A percentile compares a stretch with the other conserved stretches of the same genome.
Evolutionary conservation across 2,329 filamentous ascomycete genomes (phyloP).

Genomic region (Hypoxylon sp.): DNA sequence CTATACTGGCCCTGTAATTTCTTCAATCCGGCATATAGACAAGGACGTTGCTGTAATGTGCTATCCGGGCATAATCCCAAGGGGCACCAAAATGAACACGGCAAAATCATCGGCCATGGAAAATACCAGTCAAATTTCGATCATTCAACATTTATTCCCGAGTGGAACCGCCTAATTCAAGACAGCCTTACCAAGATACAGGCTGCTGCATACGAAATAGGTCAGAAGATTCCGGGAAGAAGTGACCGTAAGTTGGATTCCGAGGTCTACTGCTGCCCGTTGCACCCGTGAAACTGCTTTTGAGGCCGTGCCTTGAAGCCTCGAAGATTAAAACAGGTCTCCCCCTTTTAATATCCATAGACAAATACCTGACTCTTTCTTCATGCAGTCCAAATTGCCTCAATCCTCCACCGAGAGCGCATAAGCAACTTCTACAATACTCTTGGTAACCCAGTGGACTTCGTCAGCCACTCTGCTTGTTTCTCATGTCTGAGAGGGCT

Average conservation of each 20-base stretch:
- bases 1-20: conserved; percentile 53
- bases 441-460: conserved; percentile 46
- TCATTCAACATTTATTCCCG: conserved; percentile 42
- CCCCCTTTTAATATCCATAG: not conserved
- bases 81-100: conserved; percentile 52
- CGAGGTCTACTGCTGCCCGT: not conserved
- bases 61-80: conserved; percentile 52
- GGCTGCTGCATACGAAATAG: conserved; percentile 45
- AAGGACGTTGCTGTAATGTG: conserved; percentile 51
- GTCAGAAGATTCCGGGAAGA: conserved; percentile 48
- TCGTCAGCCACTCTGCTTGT: conserved; percentile 51
- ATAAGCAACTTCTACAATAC: conserved; percentile 49
- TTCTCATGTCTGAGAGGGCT: conserved; percentile 52
- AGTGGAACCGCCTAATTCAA: conserved; percentile 50
- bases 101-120: conserved; percentile 53
- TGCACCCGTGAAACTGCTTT: not conserved
- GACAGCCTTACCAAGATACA: conserved; percentile 49
- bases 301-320: not conserved
- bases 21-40: conserved; percentile 35
- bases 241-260: conserved; percentile 39
- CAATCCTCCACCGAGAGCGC: conserved; percentile 50
- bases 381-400: conserved; percentile 45
- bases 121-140: conserved; percentile 50
- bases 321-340: not conserved
- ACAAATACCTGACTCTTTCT: not conserved